Conservation (phyloP, 2,329 filamentous ascomycete genomes). For the Stemphylium beticola region DNA sequence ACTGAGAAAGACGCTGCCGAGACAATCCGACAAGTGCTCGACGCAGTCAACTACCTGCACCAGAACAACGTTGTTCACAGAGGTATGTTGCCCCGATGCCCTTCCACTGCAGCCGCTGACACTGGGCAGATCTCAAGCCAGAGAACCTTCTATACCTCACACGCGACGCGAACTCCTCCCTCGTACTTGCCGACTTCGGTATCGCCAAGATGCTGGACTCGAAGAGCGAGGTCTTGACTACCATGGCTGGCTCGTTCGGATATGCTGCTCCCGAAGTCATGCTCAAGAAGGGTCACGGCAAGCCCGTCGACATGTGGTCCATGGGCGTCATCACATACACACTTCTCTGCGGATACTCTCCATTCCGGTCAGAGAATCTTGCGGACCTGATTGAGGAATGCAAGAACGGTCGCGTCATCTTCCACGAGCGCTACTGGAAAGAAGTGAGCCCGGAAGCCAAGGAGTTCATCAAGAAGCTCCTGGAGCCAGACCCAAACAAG, state of each 20-base stretch:
- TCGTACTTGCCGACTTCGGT: constrained; percentile 96
- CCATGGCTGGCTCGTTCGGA: constrained; percentile 98
- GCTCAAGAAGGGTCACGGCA: constrained; percentile 96
- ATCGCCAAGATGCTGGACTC: constrained; percentile 97
- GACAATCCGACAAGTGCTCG: constrained; percentile 92
- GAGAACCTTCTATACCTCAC: constrained; percentile 97
- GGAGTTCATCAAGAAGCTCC: constrained; percentile 83
- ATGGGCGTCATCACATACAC: constrained; percentile 99
- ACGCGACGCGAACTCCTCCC: constrained; percentile 74
- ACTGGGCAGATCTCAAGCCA: constrained; percentile 82
- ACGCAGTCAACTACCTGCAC: constrained; percentile 93
- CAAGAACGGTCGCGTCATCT: constrained; percentile 80
- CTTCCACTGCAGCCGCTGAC: constrained; percentile 26
- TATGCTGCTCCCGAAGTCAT: constrained; percentile 98
- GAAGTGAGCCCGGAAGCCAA: constrained; percentile 96
- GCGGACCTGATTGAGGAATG: constrained; percentile 95
- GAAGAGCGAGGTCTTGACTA: constrained; percentile 89
- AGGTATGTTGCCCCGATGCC: constrained; percentile 61
- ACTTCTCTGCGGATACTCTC: constrained; percentile 95
- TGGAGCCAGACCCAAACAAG: constrained; percentile 78
- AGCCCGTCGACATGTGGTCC: constrained; percentile 99
- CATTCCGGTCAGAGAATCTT: constrained; percentile 94
- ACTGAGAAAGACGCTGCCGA: constrained; percentile 97
- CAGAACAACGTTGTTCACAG: constrained; percentile 93
- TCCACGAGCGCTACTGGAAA: constrained; percentile 98